Conservation (phyloP, 2,329 filamentous ascomycete genomes). For the Periconia digitata region DNA sequence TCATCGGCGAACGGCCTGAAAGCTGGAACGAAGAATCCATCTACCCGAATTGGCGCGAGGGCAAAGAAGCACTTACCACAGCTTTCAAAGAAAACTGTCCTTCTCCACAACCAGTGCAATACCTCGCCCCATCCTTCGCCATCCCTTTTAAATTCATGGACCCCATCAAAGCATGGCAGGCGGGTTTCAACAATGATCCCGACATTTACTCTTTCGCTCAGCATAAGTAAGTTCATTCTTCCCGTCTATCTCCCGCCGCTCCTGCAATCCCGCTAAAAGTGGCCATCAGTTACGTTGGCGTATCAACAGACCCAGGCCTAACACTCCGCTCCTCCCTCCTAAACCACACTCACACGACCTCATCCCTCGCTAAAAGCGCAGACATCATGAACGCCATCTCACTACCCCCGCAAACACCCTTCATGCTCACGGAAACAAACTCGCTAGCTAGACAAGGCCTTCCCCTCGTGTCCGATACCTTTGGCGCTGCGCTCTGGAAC, state of each 20-base stretch:
- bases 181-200: too few relatives aligned
- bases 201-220: too few relatives aligned
- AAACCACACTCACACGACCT: constrained; percentile 60
- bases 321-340: constrained; percentile 66
- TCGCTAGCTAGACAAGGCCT: constrained; percentile 63
- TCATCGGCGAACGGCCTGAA: too few relatives aligned
- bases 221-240: too few relatives aligned
- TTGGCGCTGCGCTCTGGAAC: constrained; percentile 67
- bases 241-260: neutral
- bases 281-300: too few relatives aligned
- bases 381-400: too few relatives aligned
- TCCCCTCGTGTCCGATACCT: constrained; percentile 64
- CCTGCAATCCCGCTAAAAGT: too few relatives aligned
- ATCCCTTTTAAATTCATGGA: neutral
- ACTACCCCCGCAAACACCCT: too few relatives aligned
- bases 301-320: too few relatives aligned
- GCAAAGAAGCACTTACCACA: neutral
- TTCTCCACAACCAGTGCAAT: neutral
- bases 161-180: too few relatives aligned
- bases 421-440: constrained; percentile 64
- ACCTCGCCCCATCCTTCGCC: constrained; percentile 1
- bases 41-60: neutral
- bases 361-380: too few relatives aligned
- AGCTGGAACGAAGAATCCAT: neutral
- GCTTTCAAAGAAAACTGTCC: neutral